Evolutionary conservation across 176 grass and related monocot genomes (phyloP).

Genomic region (Calamus simplicifolius): DNA sequence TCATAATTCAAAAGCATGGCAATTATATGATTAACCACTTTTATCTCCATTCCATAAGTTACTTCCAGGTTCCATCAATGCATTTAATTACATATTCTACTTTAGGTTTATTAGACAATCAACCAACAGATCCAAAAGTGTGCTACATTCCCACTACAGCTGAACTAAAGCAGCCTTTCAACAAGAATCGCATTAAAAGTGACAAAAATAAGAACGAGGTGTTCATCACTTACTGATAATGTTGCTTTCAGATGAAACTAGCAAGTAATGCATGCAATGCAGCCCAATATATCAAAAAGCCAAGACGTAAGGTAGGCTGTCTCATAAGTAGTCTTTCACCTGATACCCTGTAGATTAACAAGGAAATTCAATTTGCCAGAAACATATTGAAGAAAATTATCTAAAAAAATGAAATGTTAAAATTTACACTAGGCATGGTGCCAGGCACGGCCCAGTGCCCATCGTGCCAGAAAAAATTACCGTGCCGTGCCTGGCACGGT

Average conservation of each 20-base stretch:
- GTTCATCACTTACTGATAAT: conserved; percentile 20
- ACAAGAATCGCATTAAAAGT: background rate
- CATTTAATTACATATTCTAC: too few species aligned
- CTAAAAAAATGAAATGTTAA: background rate
- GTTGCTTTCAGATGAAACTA: conserved; percentile 77
- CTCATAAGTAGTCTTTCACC: conserved; percentile 95
- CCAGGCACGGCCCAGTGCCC: too few species aligned
- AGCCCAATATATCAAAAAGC: conserved; percentile 74
- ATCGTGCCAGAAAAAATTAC: too few species aligned
- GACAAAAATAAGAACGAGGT: background rate
- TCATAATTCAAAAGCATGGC: too few species aligned
- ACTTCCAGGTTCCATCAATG: too few species aligned
- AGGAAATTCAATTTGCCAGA: background rate
- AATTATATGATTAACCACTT: too few species aligned
- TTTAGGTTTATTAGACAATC: too few species aligned
- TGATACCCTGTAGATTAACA: conserved; percentile 67
- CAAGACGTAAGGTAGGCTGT: conserved; percentile 74
- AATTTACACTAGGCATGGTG: too few species aligned
- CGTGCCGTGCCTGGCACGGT: too few species aligned
- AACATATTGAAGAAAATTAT: background rate
- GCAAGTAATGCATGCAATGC: conserved; percentile 69
- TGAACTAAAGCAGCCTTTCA: background rate
- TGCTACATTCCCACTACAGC: too few species aligned
- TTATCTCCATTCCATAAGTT: too few species aligned
- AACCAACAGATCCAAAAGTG: too few species aligned